Percentiles rank a stretch among this genome's conserved stretches.
Conservation (phyloP, 257 asterid species). For the Nicotiana benthamiana region DNA sequence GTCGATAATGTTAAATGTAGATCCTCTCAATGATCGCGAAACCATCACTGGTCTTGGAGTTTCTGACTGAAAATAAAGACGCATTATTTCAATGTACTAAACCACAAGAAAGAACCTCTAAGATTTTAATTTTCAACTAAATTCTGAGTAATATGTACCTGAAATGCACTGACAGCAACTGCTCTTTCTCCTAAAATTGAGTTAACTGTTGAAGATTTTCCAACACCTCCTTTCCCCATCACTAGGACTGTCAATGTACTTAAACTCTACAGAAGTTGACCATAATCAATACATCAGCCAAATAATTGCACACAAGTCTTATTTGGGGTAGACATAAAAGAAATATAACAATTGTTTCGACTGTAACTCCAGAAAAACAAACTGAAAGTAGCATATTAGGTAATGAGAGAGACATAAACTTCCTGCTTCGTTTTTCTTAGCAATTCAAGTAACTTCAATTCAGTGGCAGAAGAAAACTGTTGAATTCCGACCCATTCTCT, state of each 20-base stretch:
- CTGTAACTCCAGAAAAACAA: not conserved
- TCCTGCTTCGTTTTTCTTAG: conserved; percentile 62
- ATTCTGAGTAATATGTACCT: conserved; percentile 35
- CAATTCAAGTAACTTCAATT: conserved; percentile 74
- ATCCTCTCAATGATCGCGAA: conserved; percentile 73
- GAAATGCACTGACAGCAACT: conserved; percentile 88
- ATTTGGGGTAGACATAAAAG: not conserved
- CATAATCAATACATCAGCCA: not conserved
- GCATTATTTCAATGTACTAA: not conserved
- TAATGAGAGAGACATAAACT: conserved; percentile 31
- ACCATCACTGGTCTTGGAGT: conserved; percentile 94
- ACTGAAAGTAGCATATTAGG: conserved; percentile 2
- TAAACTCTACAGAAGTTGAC: conserved; percentile 38
- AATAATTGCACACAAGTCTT: not conserved
- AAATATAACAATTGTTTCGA: not conserved
- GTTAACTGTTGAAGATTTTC: conserved; percentile 89
- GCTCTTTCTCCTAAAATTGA: conserved; percentile 88
- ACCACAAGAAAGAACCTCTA: not conserved
- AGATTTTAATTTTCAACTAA: not conserved
- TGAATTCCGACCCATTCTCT: conserved; percentile 92
- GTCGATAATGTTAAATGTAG: conserved; percentile 78
- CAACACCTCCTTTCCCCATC: conserved; percentile 99
- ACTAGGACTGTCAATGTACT: conserved; percentile 77
- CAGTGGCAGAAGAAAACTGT: conserved; percentile 86
- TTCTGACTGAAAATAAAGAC: conserved; percentile 56